Evolutionary conservation across 2,329 filamentous ascomycete genomes (phyloP).

Genomic region (Aspergillus hortae): DNA sequence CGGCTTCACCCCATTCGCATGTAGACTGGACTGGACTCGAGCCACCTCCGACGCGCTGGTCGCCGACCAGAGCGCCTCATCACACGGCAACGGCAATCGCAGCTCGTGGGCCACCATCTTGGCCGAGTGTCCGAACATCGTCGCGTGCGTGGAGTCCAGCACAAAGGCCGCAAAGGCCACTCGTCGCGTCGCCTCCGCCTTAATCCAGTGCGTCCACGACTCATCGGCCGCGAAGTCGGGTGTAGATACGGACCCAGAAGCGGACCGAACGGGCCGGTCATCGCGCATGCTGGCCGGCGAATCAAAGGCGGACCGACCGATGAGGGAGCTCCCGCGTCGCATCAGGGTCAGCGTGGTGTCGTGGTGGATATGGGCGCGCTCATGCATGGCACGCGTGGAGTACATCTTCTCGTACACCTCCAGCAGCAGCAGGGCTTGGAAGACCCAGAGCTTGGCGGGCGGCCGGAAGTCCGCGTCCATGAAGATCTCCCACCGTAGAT

Average conservation of each 20-base stretch:
- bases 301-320: constrained; percentile 79
- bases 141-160: constrained; percentile 92
- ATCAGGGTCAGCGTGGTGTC: constrained; percentile 93
- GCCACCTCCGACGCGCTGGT: constrained; percentile 83
- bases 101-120: constrained; percentile 98
- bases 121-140: constrained; percentile 95
- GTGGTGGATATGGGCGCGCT: constrained; percentile 93
- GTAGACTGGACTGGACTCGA: constrained; percentile 74
- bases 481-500: constrained; percentile 94
- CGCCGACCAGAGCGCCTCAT: constrained; percentile 89
- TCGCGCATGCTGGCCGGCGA: constrained; percentile 74
- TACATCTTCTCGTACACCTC: constrained; percentile 99
- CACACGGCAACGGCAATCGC: constrained; percentile 83
- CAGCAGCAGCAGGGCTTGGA: constrained; percentile 82
- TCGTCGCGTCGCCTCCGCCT: constrained; percentile 82
- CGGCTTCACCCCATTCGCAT: constrained; percentile 77
- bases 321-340: constrained; percentile 86
- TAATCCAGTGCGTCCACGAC: constrained; percentile 96
- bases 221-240: constrained; percentile 71
- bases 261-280: constrained; percentile 44
- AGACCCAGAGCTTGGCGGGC: constrained; percentile 92
- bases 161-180: constrained; percentile 93
- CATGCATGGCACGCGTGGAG: constrained; percentile 84
- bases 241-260: constrained; percentile 40
- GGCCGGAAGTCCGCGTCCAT: constrained; percentile 86